Conservation (phyloP, 495 filamentous ascomycete genomes). For the Lichenothelia convexa region DNA sequence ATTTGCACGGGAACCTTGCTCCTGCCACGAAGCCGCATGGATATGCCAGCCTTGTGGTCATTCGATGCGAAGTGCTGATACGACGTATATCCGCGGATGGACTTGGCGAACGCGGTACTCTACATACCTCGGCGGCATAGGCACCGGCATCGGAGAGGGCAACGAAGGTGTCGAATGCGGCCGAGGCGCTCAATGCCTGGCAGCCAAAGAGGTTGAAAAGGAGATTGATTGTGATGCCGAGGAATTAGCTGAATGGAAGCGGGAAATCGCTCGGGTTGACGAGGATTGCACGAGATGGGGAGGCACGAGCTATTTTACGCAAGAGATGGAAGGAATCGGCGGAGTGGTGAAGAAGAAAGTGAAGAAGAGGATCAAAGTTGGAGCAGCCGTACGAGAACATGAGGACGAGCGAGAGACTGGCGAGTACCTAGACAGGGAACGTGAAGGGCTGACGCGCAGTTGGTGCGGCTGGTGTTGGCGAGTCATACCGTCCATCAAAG, state of each 20-base stretch:
- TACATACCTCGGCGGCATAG: conserved; percentile 58
- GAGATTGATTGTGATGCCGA: conserved; percentile 64
- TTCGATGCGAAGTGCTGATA: conserved; percentile 46
- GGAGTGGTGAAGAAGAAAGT: conserved; percentile 67
- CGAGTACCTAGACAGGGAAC: conserved; percentile 36
- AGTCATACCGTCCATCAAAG: conserved; percentile 32
- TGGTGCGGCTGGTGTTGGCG: conserved; percentile 52
- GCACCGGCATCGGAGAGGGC: conserved; percentile 75
- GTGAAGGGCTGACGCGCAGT: conserved; percentile 34
- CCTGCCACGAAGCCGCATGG: conserved; percentile 51
- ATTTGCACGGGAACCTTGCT: conserved; percentile 45
- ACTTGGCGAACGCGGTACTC: conserved; percentile 76
- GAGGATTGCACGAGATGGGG: conserved; percentile 15
- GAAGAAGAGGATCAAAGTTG: conserved; percentile 56
- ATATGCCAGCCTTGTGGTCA: conserved; percentile 66
- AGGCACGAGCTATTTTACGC: conserved; percentile 51
- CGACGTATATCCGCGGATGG: conserved; percentile 66
- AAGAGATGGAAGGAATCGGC: conserved; percentile 78
- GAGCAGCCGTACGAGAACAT: conserved; percentile 63
- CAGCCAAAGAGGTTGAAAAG: conserved; percentile 52
- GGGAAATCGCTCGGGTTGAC: conserved; percentile 5
- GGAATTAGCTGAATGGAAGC: conserved; percentile 29
- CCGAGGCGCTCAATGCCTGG: conserved; percentile 48
- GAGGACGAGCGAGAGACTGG: conserved; percentile 53
- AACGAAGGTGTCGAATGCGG: conserved; percentile 74